Evolutionary conservation across 179 eudicot species (phyloP).

Genomic region (Drosera spatulata): DNA sequence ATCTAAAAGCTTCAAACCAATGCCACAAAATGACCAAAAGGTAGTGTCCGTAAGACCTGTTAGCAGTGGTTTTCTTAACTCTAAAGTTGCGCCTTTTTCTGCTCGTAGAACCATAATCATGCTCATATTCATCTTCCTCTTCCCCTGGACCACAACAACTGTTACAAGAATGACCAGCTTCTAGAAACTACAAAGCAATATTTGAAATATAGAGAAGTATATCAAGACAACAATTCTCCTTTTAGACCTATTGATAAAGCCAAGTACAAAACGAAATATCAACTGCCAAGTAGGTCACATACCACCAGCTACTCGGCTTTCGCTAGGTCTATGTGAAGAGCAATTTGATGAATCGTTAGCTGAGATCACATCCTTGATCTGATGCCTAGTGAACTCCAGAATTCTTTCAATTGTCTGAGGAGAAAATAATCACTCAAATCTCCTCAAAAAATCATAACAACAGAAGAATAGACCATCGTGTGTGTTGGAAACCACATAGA

Average conservation of each 20-base stretch:
- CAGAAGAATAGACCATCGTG: neutral
- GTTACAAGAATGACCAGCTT: neutral
- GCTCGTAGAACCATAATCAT: constrained; percentile 74
- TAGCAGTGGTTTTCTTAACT: constrained; percentile 49
- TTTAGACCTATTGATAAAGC: neutral
- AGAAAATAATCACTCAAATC: constrained; percentile 6
- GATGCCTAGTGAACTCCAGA: constrained; percentile 82
- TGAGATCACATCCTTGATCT: constrained; percentile 71
- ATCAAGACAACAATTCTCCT: neutral
- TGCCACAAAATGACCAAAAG: neutral
- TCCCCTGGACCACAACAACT: constrained; percentile 33
- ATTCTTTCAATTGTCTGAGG: constrained; percentile 85
- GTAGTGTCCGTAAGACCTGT: constrained; percentile 29
- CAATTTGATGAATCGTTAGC: constrained; percentile 92
- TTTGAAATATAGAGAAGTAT: neutral
- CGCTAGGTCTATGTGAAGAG: constrained; percentile 76
- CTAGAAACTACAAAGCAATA: neutral
- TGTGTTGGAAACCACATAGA: neutral
- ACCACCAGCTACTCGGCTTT: constrained; percentile 69
- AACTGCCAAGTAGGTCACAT: constrained; percentile 8
- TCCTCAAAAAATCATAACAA: neutral
- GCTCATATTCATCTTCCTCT: constrained; percentile 60
- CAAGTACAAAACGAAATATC: neutral
- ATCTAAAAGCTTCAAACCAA: neutral
- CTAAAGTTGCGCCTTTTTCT: constrained; percentile 67